phyloP scores from a whole-genome alignment of 768 basidiomycete species.

The Cyathus striatus region DNA sequence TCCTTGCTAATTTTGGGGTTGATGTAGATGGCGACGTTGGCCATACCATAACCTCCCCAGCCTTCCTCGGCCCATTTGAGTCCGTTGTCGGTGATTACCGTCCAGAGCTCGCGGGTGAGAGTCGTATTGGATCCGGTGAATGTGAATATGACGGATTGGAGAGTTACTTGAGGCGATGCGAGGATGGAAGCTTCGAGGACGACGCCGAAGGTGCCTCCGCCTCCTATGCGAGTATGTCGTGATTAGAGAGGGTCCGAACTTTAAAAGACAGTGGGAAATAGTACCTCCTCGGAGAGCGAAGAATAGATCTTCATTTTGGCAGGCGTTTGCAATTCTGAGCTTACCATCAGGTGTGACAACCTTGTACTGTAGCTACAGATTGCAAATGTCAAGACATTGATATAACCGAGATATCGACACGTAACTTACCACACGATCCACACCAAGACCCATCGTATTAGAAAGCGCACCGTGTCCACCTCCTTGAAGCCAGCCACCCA shows the following conservation, averaged over 20 bases:
- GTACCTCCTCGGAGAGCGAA: constrained; percentile 47
- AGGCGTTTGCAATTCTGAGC: constrained; percentile 38
- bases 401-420: neutral
- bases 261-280: constrained; percentile 1
- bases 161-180: constrained; percentile 15
- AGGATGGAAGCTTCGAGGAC: constrained; percentile 24
- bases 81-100: constrained; percentile 30
- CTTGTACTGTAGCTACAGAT: constrained; percentile 42
- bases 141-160: constrained; percentile 29
- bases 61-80: constrained; percentile 39
- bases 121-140: constrained; percentile 22
- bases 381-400: neutral
- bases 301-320: constrained; percentile 48
- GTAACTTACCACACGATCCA: constrained; percentile 35
- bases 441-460: constrained; percentile 40
- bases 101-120: constrained; percentile 27
- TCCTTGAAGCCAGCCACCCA: constrained; percentile 39
- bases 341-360: constrained; percentile 50
- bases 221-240: constrained; percentile 20
- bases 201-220: constrained; percentile 44
- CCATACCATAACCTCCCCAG: constrained; percentile 40
- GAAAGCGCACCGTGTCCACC: constrained; percentile 41
- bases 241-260: neutral
- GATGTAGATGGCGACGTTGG: constrained; percentile 33
- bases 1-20: constrained; percentile 33